Conservation (phyloP, 805 yeast species). For the Martiniozyma abietophila region DNA sequence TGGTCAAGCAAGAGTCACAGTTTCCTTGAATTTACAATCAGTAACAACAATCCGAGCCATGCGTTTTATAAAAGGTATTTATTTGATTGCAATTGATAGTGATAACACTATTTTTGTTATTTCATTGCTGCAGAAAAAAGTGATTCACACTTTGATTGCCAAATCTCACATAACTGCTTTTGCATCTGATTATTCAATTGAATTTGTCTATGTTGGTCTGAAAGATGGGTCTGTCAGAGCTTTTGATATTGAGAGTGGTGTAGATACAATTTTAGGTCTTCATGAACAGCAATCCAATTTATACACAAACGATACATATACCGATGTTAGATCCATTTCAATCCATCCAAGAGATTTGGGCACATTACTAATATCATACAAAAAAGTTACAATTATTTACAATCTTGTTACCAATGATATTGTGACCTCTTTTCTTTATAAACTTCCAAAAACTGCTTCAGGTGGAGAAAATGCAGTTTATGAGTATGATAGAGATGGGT, state of each 20-base stretch:
- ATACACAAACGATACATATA: conserved; percentile 41
- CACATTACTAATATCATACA: conserved; percentile 62
- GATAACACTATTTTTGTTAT: conserved; percentile 55
- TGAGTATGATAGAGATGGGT: conserved; percentile 19
- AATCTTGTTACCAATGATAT: conserved; percentile 53
- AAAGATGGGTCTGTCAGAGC: conserved; percentile 63
- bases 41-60: conserved; percentile 44
- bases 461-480: conserved; percentile 49
- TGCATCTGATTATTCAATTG: conserved; percentile 79
- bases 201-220: conserved; percentile 77
- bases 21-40: conserved; percentile 45
- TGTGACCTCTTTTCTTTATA: conserved; percentile 50
- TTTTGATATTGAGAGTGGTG: conserved; percentile 76
- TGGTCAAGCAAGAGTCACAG: conserved; percentile 78
- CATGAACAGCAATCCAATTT: conserved; percentile 63
- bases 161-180: conserved; percentile 60
- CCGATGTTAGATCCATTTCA: conserved; percentile 53
- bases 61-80: conserved; percentile 70
- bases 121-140: conserved; percentile 54
- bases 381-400: conserved; percentile 58
- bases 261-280: conserved; percentile 53
- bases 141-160: conserved; percentile 51
- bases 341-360: conserved; percentile 91
- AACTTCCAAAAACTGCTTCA: conserved; percentile 56
- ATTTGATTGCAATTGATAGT: conserved; percentile 62